phyloP scores from a whole-genome alignment of 2,329 filamentous ascomycete genomes.

The Fusarium ambrosium region DNA sequence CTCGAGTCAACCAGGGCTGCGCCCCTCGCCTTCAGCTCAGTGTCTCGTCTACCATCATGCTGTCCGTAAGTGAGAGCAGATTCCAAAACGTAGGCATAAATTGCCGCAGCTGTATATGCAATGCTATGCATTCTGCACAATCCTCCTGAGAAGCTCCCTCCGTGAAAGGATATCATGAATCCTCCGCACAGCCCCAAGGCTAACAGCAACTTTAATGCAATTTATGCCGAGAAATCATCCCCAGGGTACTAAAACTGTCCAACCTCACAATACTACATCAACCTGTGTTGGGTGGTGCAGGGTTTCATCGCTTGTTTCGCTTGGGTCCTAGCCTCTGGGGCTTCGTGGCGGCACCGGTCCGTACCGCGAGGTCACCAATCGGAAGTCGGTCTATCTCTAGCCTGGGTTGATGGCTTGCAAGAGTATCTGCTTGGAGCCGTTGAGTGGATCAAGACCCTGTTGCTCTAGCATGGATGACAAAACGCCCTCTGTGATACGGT shows the following conservation, averaged over 20 bases:
- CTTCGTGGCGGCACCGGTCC: neutral
- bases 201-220: neutral
- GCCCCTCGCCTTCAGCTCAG: neutral
- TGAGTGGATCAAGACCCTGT: neutral
- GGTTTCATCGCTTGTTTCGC: neutral
- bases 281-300: neutral
- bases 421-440: neutral
- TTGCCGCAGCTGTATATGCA: neutral
- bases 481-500: conserved; percentile 7
- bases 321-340: neutral
- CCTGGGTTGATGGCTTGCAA: neutral
- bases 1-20: neutral
- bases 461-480: conserved; percentile 1
- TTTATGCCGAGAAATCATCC: neutral
- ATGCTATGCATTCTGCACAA: neutral
- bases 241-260: neutral
- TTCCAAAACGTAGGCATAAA: neutral
- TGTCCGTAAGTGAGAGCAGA: neutral
- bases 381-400: neutral
- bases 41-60: neutral
- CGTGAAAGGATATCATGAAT: neutral
- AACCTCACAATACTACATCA: neutral
- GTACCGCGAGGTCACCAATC: neutral
- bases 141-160: neutral
- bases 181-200: neutral